Evolutionary conservation across 2,329 filamentous ascomycete species (phyloP).

Genomic region (Chalaropsis ovoidea): DNA sequence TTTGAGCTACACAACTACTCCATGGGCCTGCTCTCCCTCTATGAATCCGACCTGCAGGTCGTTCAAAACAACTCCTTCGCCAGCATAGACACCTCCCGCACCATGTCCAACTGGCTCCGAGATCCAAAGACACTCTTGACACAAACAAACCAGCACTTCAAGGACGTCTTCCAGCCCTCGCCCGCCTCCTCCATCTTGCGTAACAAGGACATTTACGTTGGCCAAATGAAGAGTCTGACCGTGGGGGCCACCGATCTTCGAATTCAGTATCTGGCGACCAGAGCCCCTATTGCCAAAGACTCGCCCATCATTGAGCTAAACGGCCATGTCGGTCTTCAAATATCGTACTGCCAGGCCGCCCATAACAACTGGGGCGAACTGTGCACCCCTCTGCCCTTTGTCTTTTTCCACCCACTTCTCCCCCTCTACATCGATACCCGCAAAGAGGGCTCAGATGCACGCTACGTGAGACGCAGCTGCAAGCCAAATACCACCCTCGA

Average conservation of each 20-base stretch:
- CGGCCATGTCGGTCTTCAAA: conserved; percentile 63
- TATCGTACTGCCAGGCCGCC: conserved; percentile 57
- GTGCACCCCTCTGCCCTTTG: conserved; percentile 57
- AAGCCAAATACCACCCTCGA: conserved; percentile 80
- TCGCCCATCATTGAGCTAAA: conserved; percentile 61
- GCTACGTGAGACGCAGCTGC: conserved; percentile 88
- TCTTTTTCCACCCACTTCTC: conserved; percentile 78
- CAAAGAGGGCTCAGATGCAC: conserved; percentile 71
- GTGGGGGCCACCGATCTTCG: conserved; percentile 46
- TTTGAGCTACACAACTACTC: conserved; percentile 60
- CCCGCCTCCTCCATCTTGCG: conserved; percentile 38
- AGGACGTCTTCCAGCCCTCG: conserved; percentile 57
- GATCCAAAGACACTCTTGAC: conserved; percentile 58
- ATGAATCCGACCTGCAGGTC: conserved; percentile 47
- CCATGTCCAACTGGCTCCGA: conserved; percentile 67
- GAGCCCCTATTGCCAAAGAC: conserved; percentile 46
- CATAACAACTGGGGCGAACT: conserved; percentile 60
- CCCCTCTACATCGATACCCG: conserved; percentile 90
- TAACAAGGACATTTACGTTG: conserved; percentile 41
- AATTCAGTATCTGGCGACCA: conserved; percentile 56
- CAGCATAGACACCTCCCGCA: conserved; percentile 62
- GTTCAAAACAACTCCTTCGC: conserved; percentile 67
- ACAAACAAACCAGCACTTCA: conserved; percentile 54
- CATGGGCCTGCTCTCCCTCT: conserved; percentile 62
- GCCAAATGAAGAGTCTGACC: conserved; percentile 39